Percentiles rank a stretch among this genome's conserved stretches.
phyloP scores from a whole-genome alignment of 1,139 yeast species.

The Candida sanyaensis region DNA sequence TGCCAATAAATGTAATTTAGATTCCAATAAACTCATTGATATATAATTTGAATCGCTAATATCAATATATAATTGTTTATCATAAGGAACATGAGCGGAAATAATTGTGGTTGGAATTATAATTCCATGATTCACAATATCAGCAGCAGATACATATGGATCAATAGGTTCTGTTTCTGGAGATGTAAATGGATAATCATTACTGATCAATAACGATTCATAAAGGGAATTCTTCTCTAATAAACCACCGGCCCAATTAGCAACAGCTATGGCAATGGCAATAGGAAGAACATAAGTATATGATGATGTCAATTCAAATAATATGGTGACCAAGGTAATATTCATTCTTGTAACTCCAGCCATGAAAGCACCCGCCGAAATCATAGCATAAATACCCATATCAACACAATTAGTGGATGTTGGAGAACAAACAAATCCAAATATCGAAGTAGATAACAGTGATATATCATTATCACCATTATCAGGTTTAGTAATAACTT shows the following conservation, averaged over 20 bases:
- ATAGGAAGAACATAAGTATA: slow-evolving; percentile 63
- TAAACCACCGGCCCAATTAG: slow-evolving; percentile 59
- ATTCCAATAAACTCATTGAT: slow-evolving; percentile 31
- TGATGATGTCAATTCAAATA: slow-evolving; percentile 62
- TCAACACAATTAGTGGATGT: slow-evolving; percentile 36
- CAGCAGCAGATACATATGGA: slow-evolving; percentile 36
- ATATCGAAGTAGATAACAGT: neutral
- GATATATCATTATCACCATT: no score
- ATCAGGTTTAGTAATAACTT: slow-evolving; percentile 18
- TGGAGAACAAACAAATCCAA: slow-evolving; percentile 18
- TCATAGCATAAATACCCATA: slow-evolving; percentile 66
- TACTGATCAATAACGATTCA: slow-evolving; percentile 49
- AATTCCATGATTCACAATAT: slow-evolving; percentile 32
- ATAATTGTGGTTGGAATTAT: slow-evolving; percentile 1
- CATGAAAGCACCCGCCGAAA: slow-evolving; percentile 68
- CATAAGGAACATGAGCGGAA: slow-evolving; percentile 6
- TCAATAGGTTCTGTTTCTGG: slow-evolving; percentile 41
- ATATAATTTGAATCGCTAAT: slow-evolving; percentile 39
- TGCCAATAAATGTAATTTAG: slow-evolving; percentile 38
- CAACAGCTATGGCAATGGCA: slow-evolving; percentile 56
- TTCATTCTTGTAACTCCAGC: slow-evolving; percentile 72
- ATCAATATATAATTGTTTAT: slow-evolving; percentile 34
- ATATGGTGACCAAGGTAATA: slow-evolving; percentile 58
- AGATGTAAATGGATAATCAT: slow-evolving; percentile 57
- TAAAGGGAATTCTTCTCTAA: slow-evolving; percentile 56